These are phyloP conservation scores for Sugiyamaella japonica DNA, from an alignment of 1,139 yeast species.

Conservation along the genomic window DNA sequence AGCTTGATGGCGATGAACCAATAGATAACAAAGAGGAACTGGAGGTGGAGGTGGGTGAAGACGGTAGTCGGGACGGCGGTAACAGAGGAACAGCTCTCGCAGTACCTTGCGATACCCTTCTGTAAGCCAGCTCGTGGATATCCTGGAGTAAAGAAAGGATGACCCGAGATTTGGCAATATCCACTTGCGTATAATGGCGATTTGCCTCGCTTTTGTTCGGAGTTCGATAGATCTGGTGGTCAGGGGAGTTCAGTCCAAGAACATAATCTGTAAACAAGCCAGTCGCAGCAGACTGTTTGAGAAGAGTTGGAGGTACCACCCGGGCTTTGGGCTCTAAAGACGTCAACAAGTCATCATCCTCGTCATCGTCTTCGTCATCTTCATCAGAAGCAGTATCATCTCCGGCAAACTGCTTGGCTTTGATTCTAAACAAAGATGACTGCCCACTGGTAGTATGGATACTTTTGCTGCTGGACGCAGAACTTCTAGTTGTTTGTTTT, in stretches of 20 bases:
- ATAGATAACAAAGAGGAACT: conserved; percentile 4
- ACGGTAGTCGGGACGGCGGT: conserved; percentile 3
- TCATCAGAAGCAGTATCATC: conserved; percentile 1
- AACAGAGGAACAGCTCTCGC: background rate
- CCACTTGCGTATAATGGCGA: conserved; percentile 15
- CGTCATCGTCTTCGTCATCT: conserved; percentile 27
- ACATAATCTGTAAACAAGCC: conserved; percentile 10
- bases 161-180: conserved; percentile 28
- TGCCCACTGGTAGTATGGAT: conserved; percentile 1
- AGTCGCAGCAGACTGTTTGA: conserved; percentile 17
- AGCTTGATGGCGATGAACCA: conserved; percentile 8
- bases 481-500: conserved; percentile 5
- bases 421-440: conserved; percentile 5
- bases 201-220: background rate
- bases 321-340: conserved; percentile 29
- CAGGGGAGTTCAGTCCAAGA: too few species aligned
- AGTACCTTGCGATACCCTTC: background rate
- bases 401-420: background rate
- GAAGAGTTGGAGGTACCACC: conserved; percentile 13
- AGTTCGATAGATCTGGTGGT: background rate
- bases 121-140: conserved; percentile 30
- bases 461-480: conserved; percentile 8
- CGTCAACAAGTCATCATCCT: conserved; percentile 32
- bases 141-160: conserved; percentile 31
- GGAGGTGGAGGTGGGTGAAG: conserved; percentile 8